Evolutionary conservation across 2,329 filamentous ascomycete genomes (phyloP).

Genomic region (Diaporthe vaccinii): DNA sequence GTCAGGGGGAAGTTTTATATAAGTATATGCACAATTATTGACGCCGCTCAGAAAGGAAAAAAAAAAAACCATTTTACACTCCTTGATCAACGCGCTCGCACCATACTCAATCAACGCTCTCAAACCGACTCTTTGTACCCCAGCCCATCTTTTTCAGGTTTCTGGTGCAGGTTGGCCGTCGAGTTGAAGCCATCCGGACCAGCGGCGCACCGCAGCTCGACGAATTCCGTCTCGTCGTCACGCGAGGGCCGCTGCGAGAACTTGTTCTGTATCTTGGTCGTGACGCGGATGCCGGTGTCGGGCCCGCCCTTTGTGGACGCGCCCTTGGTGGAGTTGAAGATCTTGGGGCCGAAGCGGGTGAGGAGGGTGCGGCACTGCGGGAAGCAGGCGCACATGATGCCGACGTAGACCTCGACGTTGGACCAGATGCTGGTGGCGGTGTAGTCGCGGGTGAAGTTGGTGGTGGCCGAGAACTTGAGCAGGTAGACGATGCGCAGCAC

Average conservation of each 20-base stretch:
- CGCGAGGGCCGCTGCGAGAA: conserved; percentile 1
- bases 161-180: not conserved
- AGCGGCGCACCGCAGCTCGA: conserved; percentile 4
- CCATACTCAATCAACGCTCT: not conserved
- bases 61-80: not conserved
- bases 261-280: conserved; percentile 14
- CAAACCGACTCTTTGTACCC: conserved; percentile 19
- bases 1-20: not conserved
- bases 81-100: no score
- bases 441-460: conserved; percentile 17
- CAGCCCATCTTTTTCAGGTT: not conserved
- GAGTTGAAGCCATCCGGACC: conserved; percentile 24
- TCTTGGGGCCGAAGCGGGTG: conserved; percentile 9
- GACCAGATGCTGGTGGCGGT: conserved; percentile 27
- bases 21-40: not conserved
- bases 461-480: conserved; percentile 6
- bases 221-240: conserved; percentile 8
- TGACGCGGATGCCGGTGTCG: conserved; percentile 17
- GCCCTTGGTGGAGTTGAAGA: not conserved
- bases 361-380: conserved; percentile 27
- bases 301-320: not conserved
- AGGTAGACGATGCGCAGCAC: conserved; percentile 21
- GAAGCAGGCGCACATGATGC: conserved; percentile 29
- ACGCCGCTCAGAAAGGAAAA: not conserved
- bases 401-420: conserved; percentile 26